These are phyloP conservation scores for Daldinia vernicosa DNA, from an alignment of 495 filamentous ascomycete species.

Conservation along the genomic window DNA sequence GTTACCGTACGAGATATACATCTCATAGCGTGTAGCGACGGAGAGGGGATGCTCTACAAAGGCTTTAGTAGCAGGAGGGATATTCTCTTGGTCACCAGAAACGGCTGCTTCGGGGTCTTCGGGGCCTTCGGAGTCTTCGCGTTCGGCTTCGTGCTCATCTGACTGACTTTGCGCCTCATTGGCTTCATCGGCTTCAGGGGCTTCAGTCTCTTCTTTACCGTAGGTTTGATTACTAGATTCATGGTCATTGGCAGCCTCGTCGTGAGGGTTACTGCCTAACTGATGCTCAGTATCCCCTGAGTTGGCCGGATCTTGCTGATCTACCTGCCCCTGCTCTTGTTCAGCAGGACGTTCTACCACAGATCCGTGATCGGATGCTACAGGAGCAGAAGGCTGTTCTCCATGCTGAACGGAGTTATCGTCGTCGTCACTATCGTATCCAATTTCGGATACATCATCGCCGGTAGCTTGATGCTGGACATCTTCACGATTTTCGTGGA, in stretches of 20 bases:
- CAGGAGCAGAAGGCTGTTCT: background rate
- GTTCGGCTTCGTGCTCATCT: slow-evolving; percentile 7
- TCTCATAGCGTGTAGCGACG: slow-evolving; percentile 36
- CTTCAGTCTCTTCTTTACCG: slow-evolving; percentile 23
- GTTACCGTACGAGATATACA: slow-evolving; percentile 67
- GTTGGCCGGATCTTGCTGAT: slow-evolving; percentile 27
- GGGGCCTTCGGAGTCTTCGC: background rate
- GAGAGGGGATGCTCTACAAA: slow-evolving; percentile 38
- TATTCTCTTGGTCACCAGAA: slow-evolving; percentile 19
- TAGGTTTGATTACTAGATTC: slow-evolving; percentile 25
- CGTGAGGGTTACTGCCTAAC: slow-evolving; percentile 50
- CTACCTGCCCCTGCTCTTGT: slow-evolving; percentile 11
- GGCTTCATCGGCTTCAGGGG: slow-evolving; percentile 20
- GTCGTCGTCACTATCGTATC: slow-evolving; percentile 32
- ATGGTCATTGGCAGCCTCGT: slow-evolving; percentile 46
- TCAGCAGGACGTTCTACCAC: slow-evolving; percentile 7
- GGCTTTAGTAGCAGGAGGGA: background rate
- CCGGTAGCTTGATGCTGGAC: slow-evolving; percentile 14
- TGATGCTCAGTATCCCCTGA: slow-evolving; percentile 54
- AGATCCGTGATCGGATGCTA: slow-evolving; percentile 4
- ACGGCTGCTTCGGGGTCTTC: slow-evolving; percentile 1
- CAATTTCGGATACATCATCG: slow-evolving; percentile 44
- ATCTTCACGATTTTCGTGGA: slow-evolving; percentile 43
- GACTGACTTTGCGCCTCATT: slow-evolving; percentile 16
- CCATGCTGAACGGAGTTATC: slow-evolving; percentile 8